Percentiles rank a stretch among this genome's conserved stretches.
Evolutionary conservation across 164 flowering plant species (phyloP).

Genomic region (Tinospora cordifolia): DNA sequence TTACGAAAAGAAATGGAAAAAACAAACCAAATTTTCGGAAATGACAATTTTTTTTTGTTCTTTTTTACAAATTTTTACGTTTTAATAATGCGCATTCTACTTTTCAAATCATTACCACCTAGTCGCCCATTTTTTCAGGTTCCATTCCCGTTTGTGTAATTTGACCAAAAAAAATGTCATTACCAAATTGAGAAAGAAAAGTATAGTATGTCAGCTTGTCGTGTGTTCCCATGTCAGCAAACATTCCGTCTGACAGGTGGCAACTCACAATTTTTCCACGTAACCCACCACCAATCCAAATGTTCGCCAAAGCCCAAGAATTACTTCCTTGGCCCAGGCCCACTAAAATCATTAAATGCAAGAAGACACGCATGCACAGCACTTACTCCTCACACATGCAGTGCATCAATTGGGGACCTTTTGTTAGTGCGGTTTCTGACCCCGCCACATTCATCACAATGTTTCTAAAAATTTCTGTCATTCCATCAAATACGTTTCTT

Average conservation of each 20-base stretch:
- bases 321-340: background rate
- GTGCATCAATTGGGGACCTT: background rate
- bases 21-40: too few species aligned
- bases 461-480: background rate
- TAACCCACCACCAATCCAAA: background rate
- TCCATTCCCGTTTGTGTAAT: too few species aligned
- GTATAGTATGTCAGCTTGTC: background rate
- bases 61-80: too few species aligned
- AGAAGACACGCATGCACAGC: background rate
- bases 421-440: background rate
- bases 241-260: background rate
- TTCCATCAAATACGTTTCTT: background rate
- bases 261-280: background rate
- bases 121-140: too few species aligned
- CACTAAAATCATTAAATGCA: background rate
- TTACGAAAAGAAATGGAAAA: too few species aligned
- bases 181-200: background rate
- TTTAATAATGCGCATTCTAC: too few species aligned
- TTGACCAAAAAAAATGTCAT: too few species aligned
- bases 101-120: too few species aligned
- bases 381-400: background rate
- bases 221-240: background rate
- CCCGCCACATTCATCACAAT: background rate
- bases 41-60: too few species aligned
- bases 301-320: background rate